phyloP scores from a whole-genome alignment of 257 asterid species.

The Solanum medicagineum region DNA sequence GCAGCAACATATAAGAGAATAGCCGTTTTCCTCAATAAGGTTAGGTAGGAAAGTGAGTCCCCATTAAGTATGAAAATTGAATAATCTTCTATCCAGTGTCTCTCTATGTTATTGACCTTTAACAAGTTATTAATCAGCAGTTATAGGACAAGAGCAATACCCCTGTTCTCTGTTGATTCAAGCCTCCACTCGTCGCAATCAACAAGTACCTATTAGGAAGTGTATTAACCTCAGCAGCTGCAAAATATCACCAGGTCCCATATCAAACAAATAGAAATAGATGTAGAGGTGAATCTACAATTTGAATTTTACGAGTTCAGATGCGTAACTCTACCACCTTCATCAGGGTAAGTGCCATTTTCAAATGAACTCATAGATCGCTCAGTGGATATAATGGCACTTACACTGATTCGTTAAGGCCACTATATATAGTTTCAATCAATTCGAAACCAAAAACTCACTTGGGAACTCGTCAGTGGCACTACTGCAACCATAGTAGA shows the following conservation, averaged over 20 bases:
- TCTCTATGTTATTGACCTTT: neutral
- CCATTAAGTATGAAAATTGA: neutral
- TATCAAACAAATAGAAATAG: neutral
- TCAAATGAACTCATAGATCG: neutral
- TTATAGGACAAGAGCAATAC: constrained; percentile 10
- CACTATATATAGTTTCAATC: neutral
- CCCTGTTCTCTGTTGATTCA: constrained; percentile 89
- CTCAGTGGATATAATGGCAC: neutral
- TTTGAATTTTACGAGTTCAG: neutral
- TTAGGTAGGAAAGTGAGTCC: neutral
- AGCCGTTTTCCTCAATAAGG: neutral
- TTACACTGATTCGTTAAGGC: neutral
- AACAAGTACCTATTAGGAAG: constrained; percentile 37
- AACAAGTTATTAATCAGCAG: neutral
- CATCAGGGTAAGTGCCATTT: neutral
- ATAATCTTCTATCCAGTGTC: neutral
- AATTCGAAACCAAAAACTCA: constrained; percentile 9
- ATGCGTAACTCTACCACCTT: neutral
- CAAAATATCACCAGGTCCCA: constrained; percentile 1
- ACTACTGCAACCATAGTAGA: constrained; percentile 50
- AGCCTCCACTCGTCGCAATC: constrained; percentile 77
- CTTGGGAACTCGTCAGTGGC: constrained; percentile 23
- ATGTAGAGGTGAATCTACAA: neutral
- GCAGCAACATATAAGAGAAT: neutral
- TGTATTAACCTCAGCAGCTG: constrained; percentile 31